phyloP scores from a whole-genome alignment of 495 filamentous ascomycete genomes.

The Lindgomyces ingoldianus region DNA sequence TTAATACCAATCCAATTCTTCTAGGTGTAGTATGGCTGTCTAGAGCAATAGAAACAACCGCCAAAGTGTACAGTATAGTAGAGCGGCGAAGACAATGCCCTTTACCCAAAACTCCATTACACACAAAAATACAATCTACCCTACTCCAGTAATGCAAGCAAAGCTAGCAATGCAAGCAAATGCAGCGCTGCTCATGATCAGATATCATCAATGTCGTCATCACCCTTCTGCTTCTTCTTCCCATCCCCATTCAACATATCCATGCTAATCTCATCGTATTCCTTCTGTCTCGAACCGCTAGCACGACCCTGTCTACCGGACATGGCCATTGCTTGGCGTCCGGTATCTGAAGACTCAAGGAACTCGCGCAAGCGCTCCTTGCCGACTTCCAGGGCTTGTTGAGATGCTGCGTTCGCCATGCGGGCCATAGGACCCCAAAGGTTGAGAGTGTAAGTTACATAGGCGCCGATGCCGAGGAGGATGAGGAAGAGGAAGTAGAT shows the following conservation, averaged over 20 bases:
- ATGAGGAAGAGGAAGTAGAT: slow-evolving; percentile 88
- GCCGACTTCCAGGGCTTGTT: slow-evolving; percentile 83
- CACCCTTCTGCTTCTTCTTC: slow-evolving; percentile 51
- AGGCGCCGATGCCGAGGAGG: slow-evolving; percentile 70
- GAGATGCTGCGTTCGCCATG: slow-evolving; percentile 84
- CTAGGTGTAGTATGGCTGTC: neutral
- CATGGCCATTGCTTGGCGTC: slow-evolving; percentile 78
- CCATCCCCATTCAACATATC: slow-evolving; percentile 63
- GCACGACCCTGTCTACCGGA: slow-evolving; percentile 8
- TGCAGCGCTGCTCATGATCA: slow-evolving; percentile 27
- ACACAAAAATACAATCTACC: neutral
- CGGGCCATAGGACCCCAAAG: slow-evolving; percentile 93
- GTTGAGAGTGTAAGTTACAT: slow-evolving; percentile 89
- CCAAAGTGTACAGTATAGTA: no score
- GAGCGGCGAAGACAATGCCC: neutral
- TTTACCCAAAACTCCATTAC: slow-evolving; percentile 1
- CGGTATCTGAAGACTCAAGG: slow-evolving; percentile 75
- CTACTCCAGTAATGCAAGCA: neutral
- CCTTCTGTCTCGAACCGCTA: slow-evolving; percentile 22
- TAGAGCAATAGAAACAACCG: no score
- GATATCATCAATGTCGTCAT: slow-evolving; percentile 54
- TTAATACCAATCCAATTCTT: neutral
- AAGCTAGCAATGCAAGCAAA: neutral
- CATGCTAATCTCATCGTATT: slow-evolving; percentile 56
- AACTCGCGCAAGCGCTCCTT: slow-evolving; percentile 88